Evolutionary conservation across 768 basidiomycete species (phyloP).

Genomic region (Amylocystis lapponica): DNA sequence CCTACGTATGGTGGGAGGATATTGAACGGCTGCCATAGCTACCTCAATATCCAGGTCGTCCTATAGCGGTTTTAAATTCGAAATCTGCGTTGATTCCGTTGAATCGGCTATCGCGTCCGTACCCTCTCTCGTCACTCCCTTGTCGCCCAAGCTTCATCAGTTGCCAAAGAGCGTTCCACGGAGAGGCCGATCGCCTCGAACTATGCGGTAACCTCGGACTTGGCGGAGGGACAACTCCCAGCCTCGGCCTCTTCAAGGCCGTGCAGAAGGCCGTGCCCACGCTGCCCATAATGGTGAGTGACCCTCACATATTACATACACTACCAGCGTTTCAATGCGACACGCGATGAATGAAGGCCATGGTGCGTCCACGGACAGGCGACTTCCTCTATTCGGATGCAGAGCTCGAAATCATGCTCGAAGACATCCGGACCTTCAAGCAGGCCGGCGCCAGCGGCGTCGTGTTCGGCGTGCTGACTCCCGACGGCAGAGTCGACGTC

Average conservation of each 20-base stretch:
- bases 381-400: constrained; percentile 68
- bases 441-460: constrained; percentile 54
- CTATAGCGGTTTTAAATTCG: too few species aligned
- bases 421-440: constrained; percentile 64
- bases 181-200: constrained; percentile 74
- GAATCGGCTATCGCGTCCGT: constrained; percentile 64
- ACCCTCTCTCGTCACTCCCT: neutral
- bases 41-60: too few species aligned
- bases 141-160: neutral
- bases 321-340: neutral
- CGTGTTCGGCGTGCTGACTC: constrained; percentile 58
- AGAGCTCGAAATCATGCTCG: constrained; percentile 69
- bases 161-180: constrained; percentile 52
- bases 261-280: constrained; percentile 44
- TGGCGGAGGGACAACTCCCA: constrained; percentile 83
- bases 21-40: too few species aligned
- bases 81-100: constrained; percentile 69
- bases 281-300: constrained; percentile 1
- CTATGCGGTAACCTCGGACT: constrained; percentile 62
- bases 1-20: too few species aligned
- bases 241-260: constrained; percentile 60
- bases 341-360: constrained; percentile 41
- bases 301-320: neutral
- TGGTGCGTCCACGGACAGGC: constrained; percentile 76
- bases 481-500: constrained; percentile 54